Conservation (phyloP, 345 rosid genomes). For the Eucalyptus decipiens region DNA sequence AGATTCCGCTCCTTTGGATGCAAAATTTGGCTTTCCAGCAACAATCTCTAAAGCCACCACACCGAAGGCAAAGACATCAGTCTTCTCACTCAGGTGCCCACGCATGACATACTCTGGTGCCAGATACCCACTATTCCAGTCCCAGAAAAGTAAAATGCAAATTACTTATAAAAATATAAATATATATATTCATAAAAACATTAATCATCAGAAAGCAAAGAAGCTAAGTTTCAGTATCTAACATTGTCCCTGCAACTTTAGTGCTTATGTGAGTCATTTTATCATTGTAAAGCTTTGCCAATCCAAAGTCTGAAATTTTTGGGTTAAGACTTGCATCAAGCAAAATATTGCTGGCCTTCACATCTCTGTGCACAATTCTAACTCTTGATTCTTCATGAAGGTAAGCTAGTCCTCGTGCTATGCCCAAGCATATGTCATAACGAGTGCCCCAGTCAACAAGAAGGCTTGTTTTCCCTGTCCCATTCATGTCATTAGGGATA, state of each 20-base stretch:
- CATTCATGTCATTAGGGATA: not conserved
- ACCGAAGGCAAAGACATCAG: constrained; percentile 64
- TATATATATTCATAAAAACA: not conserved
- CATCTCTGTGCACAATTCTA: constrained; percentile 43
- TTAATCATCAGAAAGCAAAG: not conserved
- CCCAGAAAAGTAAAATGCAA: not conserved
- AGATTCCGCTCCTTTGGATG: constrained; percentile 25
- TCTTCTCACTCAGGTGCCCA: constrained; percentile 64
- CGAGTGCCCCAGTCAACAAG: constrained; percentile 29
- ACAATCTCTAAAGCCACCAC: constrained; percentile 49
- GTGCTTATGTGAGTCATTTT: constrained; percentile 48
- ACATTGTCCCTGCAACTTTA: constrained; percentile 48
- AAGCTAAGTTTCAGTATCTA: not conserved
- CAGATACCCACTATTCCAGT: constrained; percentile 35
- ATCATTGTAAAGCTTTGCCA: constrained; percentile 48
- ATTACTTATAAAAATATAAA: not conserved
- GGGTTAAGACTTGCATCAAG: constrained; percentile 37
- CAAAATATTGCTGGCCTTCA: constrained; percentile 36
- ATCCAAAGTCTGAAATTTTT: constrained; percentile 51
- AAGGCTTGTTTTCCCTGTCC: constrained; percentile 20
- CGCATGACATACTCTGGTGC: constrained; percentile 72
- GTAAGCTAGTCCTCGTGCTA: constrained; percentile 50
- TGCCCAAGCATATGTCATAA: constrained; percentile 34
- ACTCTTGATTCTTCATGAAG: constrained; percentile 53
- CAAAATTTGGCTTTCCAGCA: constrained; percentile 63